These are phyloP conservation scores for Adansonia rubrostipa DNA, from an alignment of 441 rosid genomes.

Conservation along the genomic window DNA sequence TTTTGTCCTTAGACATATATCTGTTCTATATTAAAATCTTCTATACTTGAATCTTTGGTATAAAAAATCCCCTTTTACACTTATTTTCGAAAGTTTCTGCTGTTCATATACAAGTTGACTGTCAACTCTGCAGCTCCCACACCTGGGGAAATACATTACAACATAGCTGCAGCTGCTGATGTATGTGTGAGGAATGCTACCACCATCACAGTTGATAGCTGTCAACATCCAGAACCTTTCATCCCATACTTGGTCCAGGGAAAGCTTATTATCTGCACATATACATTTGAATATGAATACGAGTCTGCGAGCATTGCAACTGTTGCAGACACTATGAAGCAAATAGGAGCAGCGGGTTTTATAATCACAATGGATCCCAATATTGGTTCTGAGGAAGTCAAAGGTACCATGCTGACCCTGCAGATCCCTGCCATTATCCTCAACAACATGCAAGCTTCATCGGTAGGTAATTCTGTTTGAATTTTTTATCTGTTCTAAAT, in stretches of 20 bases:
- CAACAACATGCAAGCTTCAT: constrained; percentile 47
- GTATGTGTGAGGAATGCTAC: constrained; percentile 42
- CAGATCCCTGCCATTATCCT: constrained; percentile 54
- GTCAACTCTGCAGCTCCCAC: constrained; percentile 50
- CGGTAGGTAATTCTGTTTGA: constrained; percentile 31
- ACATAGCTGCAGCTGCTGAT: constrained; percentile 55
- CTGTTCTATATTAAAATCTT: not conserved
- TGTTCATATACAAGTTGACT: not conserved
- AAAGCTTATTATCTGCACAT: constrained; percentile 56
- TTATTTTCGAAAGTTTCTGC: not conserved
- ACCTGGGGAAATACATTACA: constrained; percentile 37
- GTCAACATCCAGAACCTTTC: constrained; percentile 47
- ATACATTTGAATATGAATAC: constrained; percentile 44
- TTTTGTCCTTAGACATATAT: not conserved
- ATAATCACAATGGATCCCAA: constrained; percentile 53
- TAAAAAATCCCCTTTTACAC: not conserved
- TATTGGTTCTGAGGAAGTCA: constrained; percentile 42
- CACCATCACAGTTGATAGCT: constrained; percentile 42
- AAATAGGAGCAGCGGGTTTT: constrained; percentile 57
- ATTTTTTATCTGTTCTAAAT: not conserved
- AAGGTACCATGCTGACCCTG: constrained; percentile 46
- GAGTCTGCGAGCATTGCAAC: constrained; percentile 46
- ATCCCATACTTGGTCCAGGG: constrained; percentile 38
- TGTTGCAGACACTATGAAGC: constrained; percentile 47
- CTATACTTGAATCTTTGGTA: not conserved